Percentiles rank a stretch among this genome's conserved stretches.
Conservation (phyloP, 805 yeast genomes). For the Cyberlindnera euphorbiae region DNA sequence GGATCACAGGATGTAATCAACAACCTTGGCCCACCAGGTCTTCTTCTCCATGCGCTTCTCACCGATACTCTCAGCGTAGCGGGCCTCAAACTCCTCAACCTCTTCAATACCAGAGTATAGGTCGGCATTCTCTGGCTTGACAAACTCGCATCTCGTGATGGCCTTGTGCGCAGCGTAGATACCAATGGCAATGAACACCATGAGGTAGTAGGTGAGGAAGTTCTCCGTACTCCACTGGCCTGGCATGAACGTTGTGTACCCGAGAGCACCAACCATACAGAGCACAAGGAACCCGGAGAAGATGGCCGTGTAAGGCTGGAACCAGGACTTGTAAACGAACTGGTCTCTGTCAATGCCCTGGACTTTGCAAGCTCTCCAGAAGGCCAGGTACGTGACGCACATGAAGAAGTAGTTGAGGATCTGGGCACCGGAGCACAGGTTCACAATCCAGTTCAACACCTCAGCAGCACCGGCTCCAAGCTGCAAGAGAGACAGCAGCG, state of each 20-base stretch:
- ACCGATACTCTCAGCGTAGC: conserved; percentile 11
- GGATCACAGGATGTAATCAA: neutral
- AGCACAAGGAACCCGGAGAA: conserved; percentile 40
- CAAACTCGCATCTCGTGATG: conserved; percentile 39
- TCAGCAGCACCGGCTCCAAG: conserved; percentile 50
- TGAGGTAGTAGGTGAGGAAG: conserved; percentile 67
- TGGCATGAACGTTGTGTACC: conserved; percentile 66
- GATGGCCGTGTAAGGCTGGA: conserved; percentile 54
- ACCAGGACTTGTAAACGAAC: conserved; percentile 47
- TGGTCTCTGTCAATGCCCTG: conserved; percentile 40
- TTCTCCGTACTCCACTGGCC: conserved; percentile 61
- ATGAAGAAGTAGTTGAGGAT: conserved; percentile 54
- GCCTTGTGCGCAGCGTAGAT: conserved; percentile 48
- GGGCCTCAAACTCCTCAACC: conserved; percentile 51
- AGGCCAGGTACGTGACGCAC: conserved; percentile 55
- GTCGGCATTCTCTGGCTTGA: conserved; percentile 46
- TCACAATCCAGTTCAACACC: conserved; percentile 67
- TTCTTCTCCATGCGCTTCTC: too few species aligned
- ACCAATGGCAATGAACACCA: conserved; percentile 53
- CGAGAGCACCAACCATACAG: conserved; percentile 54
- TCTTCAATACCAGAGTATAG: conserved; percentile 48
- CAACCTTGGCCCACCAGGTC: neutral
- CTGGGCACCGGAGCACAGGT: conserved; percentile 64
- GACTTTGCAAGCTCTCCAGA: conserved; percentile 51
- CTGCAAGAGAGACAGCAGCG: conserved; percentile 63